These are phyloP conservation scores for Trifolium dubium DNA, from an alignment of 306 rosid genomes.

Conservation along the genomic window DNA sequence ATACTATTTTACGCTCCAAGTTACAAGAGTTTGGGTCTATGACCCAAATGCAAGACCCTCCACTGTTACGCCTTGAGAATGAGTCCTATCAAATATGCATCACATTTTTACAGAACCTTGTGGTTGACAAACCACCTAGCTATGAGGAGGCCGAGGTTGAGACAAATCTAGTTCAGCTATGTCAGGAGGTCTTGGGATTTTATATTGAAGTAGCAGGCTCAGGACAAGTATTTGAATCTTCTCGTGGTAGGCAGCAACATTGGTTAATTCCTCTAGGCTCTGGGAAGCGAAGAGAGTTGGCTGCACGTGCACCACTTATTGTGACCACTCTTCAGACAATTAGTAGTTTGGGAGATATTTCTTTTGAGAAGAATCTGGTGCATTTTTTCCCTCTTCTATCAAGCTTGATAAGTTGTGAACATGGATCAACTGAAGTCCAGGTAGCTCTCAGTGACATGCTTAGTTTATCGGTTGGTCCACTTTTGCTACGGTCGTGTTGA, in stretches of 20 bases:
- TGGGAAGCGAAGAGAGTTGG: slow-evolving; percentile 89
- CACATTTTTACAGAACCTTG: slow-evolving; percentile 82
- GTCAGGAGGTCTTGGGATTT: slow-evolving; percentile 75
- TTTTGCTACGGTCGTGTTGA: slow-evolving; percentile 82
- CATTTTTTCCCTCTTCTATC: slow-evolving; percentile 84
- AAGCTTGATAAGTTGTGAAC: slow-evolving; percentile 91
- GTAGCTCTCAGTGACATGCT: slow-evolving; percentile 89
- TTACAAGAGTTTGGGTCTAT: slow-evolving; percentile 83
- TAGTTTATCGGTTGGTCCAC: slow-evolving; percentile 81
- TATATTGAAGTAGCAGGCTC: slow-evolving; percentile 72
- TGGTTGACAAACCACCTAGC: slow-evolving; percentile 66
- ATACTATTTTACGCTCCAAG: slow-evolving; percentile 69
- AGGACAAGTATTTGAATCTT: slow-evolving; percentile 62
- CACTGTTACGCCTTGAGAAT: slow-evolving; percentile 88
- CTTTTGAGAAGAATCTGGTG: slow-evolving; percentile 74
- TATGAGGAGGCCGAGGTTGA: slow-evolving; percentile 76
- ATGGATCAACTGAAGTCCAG: slow-evolving; percentile 92
- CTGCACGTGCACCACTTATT: slow-evolving; percentile 85
- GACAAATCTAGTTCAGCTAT: slow-evolving; percentile 66
- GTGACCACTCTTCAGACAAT: slow-evolving; percentile 87
- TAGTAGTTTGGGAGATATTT: slow-evolving; percentile 68
- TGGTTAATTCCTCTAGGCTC: slow-evolving; percentile 92
- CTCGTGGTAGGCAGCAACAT: slow-evolving; percentile 57
- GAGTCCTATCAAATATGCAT: slow-evolving; percentile 97
- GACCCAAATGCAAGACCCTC: slow-evolving; percentile 99